These are phyloP conservation scores for Penicillium paradoxum DNA, from an alignment of 495 filamentous ascomycete species.

Conservation along the genomic window DNA sequence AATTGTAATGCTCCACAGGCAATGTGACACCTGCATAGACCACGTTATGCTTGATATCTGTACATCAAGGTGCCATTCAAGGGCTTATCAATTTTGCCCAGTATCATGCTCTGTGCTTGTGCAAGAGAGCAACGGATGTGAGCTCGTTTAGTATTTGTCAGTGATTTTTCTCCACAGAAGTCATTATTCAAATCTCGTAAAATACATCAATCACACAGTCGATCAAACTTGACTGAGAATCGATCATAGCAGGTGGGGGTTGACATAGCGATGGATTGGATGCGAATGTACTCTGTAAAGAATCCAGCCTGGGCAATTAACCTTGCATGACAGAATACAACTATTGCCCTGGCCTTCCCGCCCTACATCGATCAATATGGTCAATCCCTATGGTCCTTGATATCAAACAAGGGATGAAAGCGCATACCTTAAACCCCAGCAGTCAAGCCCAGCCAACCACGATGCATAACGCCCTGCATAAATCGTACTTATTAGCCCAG, in stretches of 20 bases:
- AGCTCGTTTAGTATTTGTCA: neutral
- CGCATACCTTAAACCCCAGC: conserved; percentile 9
- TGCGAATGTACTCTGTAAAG: neutral
- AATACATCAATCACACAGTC: neutral
- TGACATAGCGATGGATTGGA: neutral
- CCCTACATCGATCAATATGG: conserved; percentile 16
- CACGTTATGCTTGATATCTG: neutral
- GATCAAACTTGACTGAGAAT: neutral
- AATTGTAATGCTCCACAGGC: neutral
- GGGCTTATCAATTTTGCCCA: neutral
- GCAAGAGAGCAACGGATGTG: neutral
- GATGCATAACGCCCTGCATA: neutral
- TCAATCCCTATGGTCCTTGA: conserved; percentile 14
- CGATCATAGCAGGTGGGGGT: neutral
- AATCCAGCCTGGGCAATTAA: conserved; percentile 6
- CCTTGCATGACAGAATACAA: conserved; percentile 22
- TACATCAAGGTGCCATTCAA: too few relatives aligned
- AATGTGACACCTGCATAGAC: conserved; percentile 3
- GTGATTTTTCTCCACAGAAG: neutral
- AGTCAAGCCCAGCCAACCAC: conserved; percentile 11
- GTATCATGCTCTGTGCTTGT: neutral
- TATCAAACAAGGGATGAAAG: conserved; percentile 18
- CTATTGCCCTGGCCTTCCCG: conserved; percentile 21
- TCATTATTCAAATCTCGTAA: neutral
- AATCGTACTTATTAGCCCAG: neutral